These are phyloP conservation scores for Suhomyces sp. DNA, from an alignment of 805 yeast species.

Conservation along the genomic window DNA sequence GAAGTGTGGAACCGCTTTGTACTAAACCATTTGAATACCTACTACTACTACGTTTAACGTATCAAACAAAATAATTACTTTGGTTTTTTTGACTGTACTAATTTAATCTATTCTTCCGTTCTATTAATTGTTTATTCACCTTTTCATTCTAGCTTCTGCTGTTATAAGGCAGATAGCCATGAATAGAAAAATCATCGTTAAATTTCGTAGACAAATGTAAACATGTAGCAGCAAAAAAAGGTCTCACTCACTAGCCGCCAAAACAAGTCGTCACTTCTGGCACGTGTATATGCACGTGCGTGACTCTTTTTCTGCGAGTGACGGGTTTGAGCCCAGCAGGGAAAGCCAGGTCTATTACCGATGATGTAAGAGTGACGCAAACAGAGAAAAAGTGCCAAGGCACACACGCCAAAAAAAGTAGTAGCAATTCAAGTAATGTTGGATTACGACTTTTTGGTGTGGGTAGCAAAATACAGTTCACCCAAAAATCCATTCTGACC, in stretches of 20 bases:
- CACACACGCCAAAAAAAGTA: neutral
- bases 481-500: neutral
- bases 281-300: neutral
- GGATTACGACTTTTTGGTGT: neutral
- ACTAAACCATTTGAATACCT: too few species aligned
- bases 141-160: neutral
- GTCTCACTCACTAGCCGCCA: neutral
- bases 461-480: too few species aligned
- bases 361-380: neutral
- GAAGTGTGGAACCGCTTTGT: too few species aligned
- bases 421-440: neutral
- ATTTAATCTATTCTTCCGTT: slow-evolving; percentile 1
- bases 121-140: slow-evolving; percentile 1
- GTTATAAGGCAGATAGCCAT: neutral
- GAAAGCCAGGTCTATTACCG: neutral
- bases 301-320: neutral
- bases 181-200: neutral
- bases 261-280: neutral
- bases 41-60: neutral
- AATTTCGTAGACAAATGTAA: neutral
- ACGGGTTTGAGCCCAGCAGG: neutral
- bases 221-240: neutral
- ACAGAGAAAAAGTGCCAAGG: neutral
- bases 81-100: neutral
- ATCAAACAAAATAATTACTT: neutral